Evolutionary conservation across 202 grass and related monocot species (phyloP), one percentile per base, ranked within the genome.

Genomic region (Bolboschoenoplectus hybrid): DNA sequence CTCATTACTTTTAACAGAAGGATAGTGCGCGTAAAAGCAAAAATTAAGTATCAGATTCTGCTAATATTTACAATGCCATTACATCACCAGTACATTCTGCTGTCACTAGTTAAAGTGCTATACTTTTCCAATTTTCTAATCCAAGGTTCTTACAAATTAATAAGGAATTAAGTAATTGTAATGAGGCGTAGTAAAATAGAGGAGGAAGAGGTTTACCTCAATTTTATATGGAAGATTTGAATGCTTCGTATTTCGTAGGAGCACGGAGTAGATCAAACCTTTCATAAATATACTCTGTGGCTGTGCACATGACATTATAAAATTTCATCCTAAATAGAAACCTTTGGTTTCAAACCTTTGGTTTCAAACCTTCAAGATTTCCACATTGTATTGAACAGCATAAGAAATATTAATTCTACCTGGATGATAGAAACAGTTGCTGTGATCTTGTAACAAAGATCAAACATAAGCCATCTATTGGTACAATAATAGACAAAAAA

Each of bases 41-140:
- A 73, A 9, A 11, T 43, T 43, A 69, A 43, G 66, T 41, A 43
- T 69, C 38, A 69, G 69, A 72, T 72, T 72, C 40, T 46, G 68
- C 68, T 72, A 72, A 72, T 72, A 45, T 46, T 45, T 20, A 19
- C 16, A 47, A 72, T 46, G 7, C 17, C 17, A 9, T 46, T 19
- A 46, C 43, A 72, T 46, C 68, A 20, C 17, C 44, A 32, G 69
- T 44, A 72, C 16, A 11, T 73, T 49, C 44, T 12, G 3, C 41
- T 6, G 44, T 73, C 69, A 73, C 8, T 49, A 47, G n/a, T 26
- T 20, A 46, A 49, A 46, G 44, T 26, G 45, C 20, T 47, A 73
- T 73, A 9, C 34, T 63, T 32, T 26, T 9, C 19, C 14, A 63
- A 13, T 43, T 43, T 43, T 41, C 14, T 49, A 7, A 72, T 19